Evolutionary conservation across 192 early-diverging fungal genomes (phyloP), one percentile per base, ranked within the genome.

Genomic region (Podila clonocystis): DNA sequence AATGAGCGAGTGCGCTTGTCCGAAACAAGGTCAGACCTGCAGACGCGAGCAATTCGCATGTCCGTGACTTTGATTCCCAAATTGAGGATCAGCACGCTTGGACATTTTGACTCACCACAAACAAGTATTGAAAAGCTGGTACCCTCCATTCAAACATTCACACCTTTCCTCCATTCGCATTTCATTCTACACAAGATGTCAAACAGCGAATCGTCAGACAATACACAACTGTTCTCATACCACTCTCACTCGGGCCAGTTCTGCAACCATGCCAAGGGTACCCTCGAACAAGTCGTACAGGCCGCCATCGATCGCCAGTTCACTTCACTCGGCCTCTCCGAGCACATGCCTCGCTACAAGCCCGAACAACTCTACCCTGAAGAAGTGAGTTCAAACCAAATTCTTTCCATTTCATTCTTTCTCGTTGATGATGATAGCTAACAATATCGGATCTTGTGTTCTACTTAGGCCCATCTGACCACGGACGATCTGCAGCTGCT

Each of bases 241-340:
- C 98, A 99, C 73, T 92, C 93, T 15, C 98, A 99, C 76, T 97
- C 95, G 1, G 98, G 98, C 6, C 93, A 97, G 86, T 98, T 95
- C 88, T 99, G 98, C 79, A 85, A 87, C 45, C 98, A 99, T 75
- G 98, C 95, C 38, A 85, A 91, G 24, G 98, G 97, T 24, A 85
- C 73, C 12, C 87, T 99, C 9, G 95, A 98, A 69, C 87, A 91
- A 24, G 93, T 96, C 0, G 90, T 99, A 17, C 68, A 86, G 60
- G 73, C 84, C n/a, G 98, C 97, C 34, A 90, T 95, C 52, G 70
- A 74, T n/a, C 84, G 88, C 33, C 84, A 86, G 17, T 97, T 99
- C 87, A 68, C 84, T 0, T 86, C 83, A 0, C 90, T 94, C 79
- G 97, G 96, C 3, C 87, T 99, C 11, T 93, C 94, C 0, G 98